phyloP scores from a whole-genome alignment of 2,329 filamentous ascomycete genomes.

The Sclerotinia trifoliorum region DNA sequence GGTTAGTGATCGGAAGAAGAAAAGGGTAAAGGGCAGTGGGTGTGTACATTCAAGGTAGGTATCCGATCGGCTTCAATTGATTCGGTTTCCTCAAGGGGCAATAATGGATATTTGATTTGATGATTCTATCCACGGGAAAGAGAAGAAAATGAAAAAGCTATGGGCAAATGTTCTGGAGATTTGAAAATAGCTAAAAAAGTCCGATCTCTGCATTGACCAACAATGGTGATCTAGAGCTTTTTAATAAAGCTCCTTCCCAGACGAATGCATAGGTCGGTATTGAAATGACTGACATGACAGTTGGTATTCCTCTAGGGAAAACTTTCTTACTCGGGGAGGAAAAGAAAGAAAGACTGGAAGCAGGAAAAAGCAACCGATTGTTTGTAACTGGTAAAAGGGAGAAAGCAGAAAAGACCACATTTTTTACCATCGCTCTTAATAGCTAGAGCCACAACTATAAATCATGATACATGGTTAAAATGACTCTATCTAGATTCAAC shows the following conservation, averaged over 20 bases:
- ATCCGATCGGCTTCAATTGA: neutral
- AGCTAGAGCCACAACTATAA: no score
- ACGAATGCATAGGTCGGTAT: neutral
- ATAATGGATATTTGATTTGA: neutral
- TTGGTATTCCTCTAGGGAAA: neutral
- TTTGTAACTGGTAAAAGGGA: neutral
- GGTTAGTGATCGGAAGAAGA: neutral
- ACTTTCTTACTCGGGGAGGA: no score
- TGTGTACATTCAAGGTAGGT: conserved; percentile 1
- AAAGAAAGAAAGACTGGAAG: neutral
- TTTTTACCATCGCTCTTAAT: no score
- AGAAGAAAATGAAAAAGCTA: no score
- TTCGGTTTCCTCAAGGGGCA: neutral
- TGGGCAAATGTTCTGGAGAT: neutral
- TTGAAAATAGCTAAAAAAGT: neutral
- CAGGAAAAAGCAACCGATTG: neutral
- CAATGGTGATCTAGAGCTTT: neutral
- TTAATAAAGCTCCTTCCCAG: neutral
- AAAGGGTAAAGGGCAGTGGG: neutral
- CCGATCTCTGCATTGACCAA: conserved; percentile 4
- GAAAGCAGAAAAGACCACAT: neutral
- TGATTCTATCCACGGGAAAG: neutral
- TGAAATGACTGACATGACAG: neutral
- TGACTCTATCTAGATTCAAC: neutral
- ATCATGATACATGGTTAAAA: no score